Evolutionary conservation across 176 grass and related monocot species (phyloP).

Genomic region (Oryza coarctata): DNA sequence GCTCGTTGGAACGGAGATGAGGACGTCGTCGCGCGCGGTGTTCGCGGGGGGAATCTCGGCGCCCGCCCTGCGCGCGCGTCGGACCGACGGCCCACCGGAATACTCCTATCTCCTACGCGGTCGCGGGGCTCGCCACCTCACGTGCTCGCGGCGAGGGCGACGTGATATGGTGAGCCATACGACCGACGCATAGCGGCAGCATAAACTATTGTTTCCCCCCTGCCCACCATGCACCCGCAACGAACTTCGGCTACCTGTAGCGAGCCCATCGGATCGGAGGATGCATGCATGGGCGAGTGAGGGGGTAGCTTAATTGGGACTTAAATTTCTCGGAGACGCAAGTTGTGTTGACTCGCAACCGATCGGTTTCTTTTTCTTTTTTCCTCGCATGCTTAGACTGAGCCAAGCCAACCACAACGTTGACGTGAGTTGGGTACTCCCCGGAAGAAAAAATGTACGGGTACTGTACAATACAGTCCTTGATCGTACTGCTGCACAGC

Average conservation of each 20-base stretch:
- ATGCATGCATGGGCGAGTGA: background rate
- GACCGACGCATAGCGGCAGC: slow-evolving; percentile 48
- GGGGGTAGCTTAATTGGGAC: too few relatives aligned
- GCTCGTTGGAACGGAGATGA: too few relatives aligned
- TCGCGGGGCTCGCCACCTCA: background rate
- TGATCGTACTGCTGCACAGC: background rate
- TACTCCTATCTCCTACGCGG: too few relatives aligned
- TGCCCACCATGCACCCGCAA: slow-evolving; percentile 7
- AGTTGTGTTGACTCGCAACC: background rate
- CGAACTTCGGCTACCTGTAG: background rate
- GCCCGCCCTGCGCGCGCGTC: too few relatives aligned
- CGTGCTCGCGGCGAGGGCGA: slow-evolving; percentile 39
- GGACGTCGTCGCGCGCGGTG: too few relatives aligned
- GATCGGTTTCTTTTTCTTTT: background rate
- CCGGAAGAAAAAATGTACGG: background rate
- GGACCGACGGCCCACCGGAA: background rate
- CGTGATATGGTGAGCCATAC: slow-evolving; percentile 11
- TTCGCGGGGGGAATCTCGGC: too few relatives aligned
- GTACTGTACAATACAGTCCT: background rate
- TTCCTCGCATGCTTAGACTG: background rate
- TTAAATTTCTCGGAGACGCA: background rate
- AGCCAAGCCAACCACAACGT: background rate
- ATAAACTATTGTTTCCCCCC: background rate
- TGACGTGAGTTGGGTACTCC: background rate
- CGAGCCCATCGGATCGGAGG: background rate